Evolutionary conservation across 352 stramenopile genomes (phyloP), one percentile per base, ranked within the genome.

Genomic region (Phytophthora gonapodyides): DNA sequence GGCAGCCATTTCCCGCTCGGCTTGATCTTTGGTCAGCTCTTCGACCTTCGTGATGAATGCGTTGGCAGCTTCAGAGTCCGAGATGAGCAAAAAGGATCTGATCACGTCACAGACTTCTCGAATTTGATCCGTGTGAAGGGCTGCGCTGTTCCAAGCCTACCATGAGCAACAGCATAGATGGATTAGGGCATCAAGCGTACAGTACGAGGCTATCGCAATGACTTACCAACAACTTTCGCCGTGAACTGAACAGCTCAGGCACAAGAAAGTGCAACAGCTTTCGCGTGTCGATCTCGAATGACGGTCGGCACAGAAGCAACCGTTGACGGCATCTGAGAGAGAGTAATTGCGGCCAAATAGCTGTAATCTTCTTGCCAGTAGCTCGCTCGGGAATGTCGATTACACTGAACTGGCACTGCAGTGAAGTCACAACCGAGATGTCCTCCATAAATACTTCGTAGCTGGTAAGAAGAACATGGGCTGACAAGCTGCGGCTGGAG

Each of bases 171-270:
- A 63, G 33, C 7, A 51, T 16, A 58, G 15, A 51, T 15, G 12
- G 6, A 24, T 65, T 10, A 64, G 43, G 31, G 16, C 7, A 16
- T 27, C 34, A 56, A 21, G 24, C 13, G 17, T 42, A 34, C 24
- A 35, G 44, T 13, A 55, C 41, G 1, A 55, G 6, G 48, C 11
- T 19, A 30, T 40, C 13, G 24, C 3, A n/a, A 16, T 46, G 27
- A 45, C 78, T 42, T 78, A 95, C 86, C 80, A 93, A 60, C 7
- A 90, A 58, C 33, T 90, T 91, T 17, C 82, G 78, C 9, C 84
- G 81, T 51, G 84, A 88, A 11, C 72, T 74, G 45, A 96, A 87
- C 9, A 91, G 46, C 7, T 69, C 78, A 49, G 87, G 84, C 16
- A 84, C 62, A 9, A 87, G 45, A 57, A 92, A 93, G n/a, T 93